Evolutionary conservation across 1,284 basidiomycete species (phyloP).

Genomic region (Violaceomyces palustris): DNA sequence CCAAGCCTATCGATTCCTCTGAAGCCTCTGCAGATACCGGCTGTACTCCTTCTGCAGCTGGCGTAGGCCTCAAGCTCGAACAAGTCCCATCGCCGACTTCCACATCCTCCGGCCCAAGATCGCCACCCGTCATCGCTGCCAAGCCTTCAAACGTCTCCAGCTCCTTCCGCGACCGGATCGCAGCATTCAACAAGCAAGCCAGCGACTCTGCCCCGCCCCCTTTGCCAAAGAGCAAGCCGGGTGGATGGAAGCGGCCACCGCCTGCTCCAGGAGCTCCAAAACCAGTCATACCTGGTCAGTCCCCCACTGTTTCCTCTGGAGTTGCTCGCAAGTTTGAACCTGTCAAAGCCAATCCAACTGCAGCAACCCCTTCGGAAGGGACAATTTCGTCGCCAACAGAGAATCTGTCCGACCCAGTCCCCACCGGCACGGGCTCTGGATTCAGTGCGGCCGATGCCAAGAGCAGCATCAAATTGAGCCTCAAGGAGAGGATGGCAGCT

Average conservation of each 20-base stretch:
- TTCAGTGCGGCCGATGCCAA: constrained; percentile 49
- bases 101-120: no score
- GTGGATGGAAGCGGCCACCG: constrained; percentile 46
- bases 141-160: constrained; percentile 39
- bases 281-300: constrained; percentile 30
- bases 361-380: constrained; percentile 1
- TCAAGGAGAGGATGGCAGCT: constrained; percentile 52
- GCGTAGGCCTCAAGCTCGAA: no score
- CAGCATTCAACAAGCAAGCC: constrained; percentile 49
- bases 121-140: constrained; percentile 23
- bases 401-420: no score
- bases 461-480: constrained; percentile 49
- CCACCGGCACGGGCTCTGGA: constrained; percentile 7
- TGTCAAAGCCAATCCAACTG: constrained; percentile 3
- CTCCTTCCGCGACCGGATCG: constrained; percentile 47
- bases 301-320: constrained; percentile 1
- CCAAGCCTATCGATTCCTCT: no score
- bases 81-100: no score
- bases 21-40: no score
- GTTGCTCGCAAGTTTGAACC: constrained; percentile 6
- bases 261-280: constrained; percentile 27
- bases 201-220: constrained; percentile 37
- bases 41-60: no score
- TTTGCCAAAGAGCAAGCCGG: constrained; percentile 40
- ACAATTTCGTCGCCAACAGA: constrained; percentile 7